Evolutionary conservation across 1,139 yeast genomes (phyloP), one percentile per base, ranked within the genome.

Genomic region (Taiozyma sp.): DNA sequence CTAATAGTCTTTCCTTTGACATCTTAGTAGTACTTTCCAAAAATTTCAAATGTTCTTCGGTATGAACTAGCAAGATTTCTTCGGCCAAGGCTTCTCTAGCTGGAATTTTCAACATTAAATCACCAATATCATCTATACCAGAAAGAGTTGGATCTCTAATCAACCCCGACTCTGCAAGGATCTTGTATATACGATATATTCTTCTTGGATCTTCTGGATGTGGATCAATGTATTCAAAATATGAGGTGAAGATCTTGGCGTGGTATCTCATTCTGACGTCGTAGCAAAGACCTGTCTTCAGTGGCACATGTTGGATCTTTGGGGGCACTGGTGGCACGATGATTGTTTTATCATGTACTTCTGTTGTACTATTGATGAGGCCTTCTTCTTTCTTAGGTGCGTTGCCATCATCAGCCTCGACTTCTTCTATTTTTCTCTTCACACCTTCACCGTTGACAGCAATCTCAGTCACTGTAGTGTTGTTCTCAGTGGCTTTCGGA

Each of bases 161-260:
- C 24, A 95, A 72, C 0, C 99, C 99, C 30, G 95, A 91, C 65
- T 93, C 98, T 0, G 97, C 98, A 47, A 95, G 75, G 45, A 88
- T 86, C 68, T 93, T 89, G 71, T 93, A 95, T 46, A 95, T 88
- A 52, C 98, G 79, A 68, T 91, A 93, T 45, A 93, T 93, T 59
- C 99, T 81, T 55, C 99, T 80, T 13, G 99, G 99, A 64, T 95
- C 99, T 67, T 95, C 99, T 5, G 99, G 99, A 66, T 95, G 99
- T 3, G 99, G 99, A 64, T 95, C 99, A 47, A 91, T 89, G 68
- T 93, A 93, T 66, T 91, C 97, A 61, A 82, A 88, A 58, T 93
- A 89, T 6, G 95, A 86, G 3, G 97, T 88, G 68, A 88, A 91
- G 51, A 93, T 85, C 65, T 90, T 89, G 42, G 97, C 96, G 65